Evolutionary conservation across 345 rosid genomes (phyloP), one percentile per base, ranked within the genome.

Genomic region (Eucalyptus decipiens): DNA sequence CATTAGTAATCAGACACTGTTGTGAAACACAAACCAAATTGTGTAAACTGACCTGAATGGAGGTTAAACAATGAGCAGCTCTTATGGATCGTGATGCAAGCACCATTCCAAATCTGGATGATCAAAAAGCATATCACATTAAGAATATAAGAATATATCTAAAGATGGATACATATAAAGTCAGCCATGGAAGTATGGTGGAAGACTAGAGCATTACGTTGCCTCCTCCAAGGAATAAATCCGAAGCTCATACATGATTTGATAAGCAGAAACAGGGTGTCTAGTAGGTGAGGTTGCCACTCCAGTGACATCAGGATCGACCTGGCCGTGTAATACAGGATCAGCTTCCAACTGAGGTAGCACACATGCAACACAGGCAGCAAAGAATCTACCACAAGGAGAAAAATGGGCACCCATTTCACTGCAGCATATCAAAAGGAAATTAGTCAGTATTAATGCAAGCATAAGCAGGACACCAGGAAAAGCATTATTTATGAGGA

Each of bases 341-440:
- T 96, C 99, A 91, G 96, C 93, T 91, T 97, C 99, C 88, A 90
- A 47, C 88, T 94, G 94, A 90, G 99, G 99, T 88, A 97, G 95
- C 94, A 95, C 92, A 89, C 99, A 97, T 86, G 98, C 98, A 90
- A 97, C 98, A 94, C 99, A 97, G 21, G 99, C 99, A 89, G 99
- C 99, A 90, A 97, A 94, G 92, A 93, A 97, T 95, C 95, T 96
- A 93, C 99, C 99, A 87, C 99, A 97, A 34, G 99, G 99, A 18
- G 99, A 97, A 92, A 97, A 97, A 92, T 97, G 99, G n/a, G 99
- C 98, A 72, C 99, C 99, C 99, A 97, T 97, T 92, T 97, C 99
- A 95, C 99, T 97, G 96, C 94, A 92, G 89, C 37, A 49, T 56
- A 34, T 51, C 52, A 40, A 18, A 65, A 86, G 56, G 40, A 32